These are phyloP conservation scores for Leccinum rimulosum DNA, from an alignment of 768 basidiomycete species.

Conservation along the genomic window DNA sequence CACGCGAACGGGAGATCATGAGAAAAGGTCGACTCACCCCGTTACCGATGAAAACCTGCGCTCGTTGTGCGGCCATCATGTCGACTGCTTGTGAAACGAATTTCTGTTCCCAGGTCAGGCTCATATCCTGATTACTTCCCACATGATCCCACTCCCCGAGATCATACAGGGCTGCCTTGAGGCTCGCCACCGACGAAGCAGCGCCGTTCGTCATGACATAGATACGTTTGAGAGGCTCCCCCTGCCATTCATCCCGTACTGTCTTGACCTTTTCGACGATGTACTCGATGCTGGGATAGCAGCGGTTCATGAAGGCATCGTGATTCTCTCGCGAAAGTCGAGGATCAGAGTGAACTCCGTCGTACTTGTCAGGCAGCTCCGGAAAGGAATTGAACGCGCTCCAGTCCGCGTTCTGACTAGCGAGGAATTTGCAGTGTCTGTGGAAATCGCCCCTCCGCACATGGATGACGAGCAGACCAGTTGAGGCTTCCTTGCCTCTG, in stretches of 20 bases:
- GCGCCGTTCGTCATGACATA: constrained; percentile 50
- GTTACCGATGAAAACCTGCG: constrained; percentile 52
- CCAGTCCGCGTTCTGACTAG: constrained; percentile 32
- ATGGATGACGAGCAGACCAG: constrained; percentile 48
- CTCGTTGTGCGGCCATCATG: constrained; percentile 45
- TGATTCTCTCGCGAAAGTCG: constrained; percentile 19
- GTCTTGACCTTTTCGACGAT: constrained; percentile 39
- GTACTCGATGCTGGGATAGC: constrained; percentile 39
- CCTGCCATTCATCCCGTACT: constrained; percentile 28
- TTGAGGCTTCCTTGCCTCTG: constrained; percentile 10
- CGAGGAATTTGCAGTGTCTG: constrained; percentile 41
- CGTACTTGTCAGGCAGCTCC: constrained; percentile 36
- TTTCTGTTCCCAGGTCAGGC: constrained; percentile 39
- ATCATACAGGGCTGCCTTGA: constrained; percentile 34
- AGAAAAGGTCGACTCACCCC: constrained; percentile 35
- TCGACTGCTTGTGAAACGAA: constrained; percentile 46
- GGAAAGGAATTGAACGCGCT: constrained; percentile 46
- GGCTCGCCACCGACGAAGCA: constrained; percentile 36
- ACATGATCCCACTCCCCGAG: constrained; percentile 37
- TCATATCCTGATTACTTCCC: constrained; percentile 40
- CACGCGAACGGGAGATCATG: background rate
- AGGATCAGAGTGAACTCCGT: constrained; percentile 26
- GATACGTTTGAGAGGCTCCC: constrained; percentile 31
- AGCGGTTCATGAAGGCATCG: constrained; percentile 36
- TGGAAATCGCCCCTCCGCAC: constrained; percentile 50